Percentiles rank a stretch among this genome's conserved stretches.
Conservation (phyloP, 306 rosid species). For the Trifolium pratense region DNA sequence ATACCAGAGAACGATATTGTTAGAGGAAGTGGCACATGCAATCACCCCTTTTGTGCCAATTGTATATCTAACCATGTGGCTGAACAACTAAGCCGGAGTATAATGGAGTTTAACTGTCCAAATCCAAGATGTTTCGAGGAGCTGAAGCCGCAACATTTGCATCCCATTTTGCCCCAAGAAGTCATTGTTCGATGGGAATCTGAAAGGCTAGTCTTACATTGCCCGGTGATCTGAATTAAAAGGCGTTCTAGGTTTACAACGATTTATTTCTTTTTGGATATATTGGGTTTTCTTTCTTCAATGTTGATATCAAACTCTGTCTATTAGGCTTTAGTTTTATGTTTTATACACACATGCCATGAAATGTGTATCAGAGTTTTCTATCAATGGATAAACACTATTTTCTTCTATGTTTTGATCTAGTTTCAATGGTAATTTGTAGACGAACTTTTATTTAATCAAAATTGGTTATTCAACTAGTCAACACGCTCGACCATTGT, state of each 20-base stretch:
- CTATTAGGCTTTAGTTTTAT: background rate
- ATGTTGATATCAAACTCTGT: background rate
- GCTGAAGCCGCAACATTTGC: background rate
- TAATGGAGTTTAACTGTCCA: slow-evolving; percentile 13
- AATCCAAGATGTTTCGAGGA: background rate
- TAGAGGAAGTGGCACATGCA: background rate
- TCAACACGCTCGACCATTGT: background rate
- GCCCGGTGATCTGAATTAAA: background rate
- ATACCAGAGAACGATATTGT: background rate
- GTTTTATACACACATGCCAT: background rate
- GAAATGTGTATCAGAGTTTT: background rate
- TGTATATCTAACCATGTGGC: slow-evolving; percentile 7
- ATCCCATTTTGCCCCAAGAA: slow-evolving; percentile 13
- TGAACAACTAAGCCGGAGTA: background rate
- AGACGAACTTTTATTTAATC: background rate
- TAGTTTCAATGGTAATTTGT: background rate
- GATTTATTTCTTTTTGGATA: background rate
- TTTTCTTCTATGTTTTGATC: background rate
- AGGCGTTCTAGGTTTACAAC: background rate
- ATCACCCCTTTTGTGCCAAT: slow-evolving; percentile 11
- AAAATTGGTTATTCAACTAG: no score
- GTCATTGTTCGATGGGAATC: slow-evolving; percentile 13
- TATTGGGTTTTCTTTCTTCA: background rate
- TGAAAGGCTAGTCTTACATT: background rate
- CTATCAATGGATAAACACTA: background rate